Percentiles rank a stretch among this genome's conserved stretches.
Conservation (phyloP, 2,329 filamentous ascomycete genomes). For the Nigrograna mackinnonii region DNA sequence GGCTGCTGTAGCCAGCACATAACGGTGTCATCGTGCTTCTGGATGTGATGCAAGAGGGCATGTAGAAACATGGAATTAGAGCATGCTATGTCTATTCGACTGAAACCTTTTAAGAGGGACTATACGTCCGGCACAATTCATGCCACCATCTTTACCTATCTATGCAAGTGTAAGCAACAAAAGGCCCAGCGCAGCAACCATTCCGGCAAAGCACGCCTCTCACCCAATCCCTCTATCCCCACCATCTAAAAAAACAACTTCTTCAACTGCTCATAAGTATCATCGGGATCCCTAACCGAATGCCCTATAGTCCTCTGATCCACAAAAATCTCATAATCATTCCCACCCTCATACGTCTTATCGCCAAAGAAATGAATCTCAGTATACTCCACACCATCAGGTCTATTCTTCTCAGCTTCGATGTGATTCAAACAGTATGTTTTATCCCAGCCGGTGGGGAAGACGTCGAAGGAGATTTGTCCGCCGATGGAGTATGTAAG, state of each 20-base stretch:
- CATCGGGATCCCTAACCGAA: constrained; percentile 77
- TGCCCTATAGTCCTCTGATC: constrained; percentile 85
- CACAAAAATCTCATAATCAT: constrained; percentile 92
- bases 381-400: constrained; percentile 75
- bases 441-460: constrained; percentile 98
- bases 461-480: constrained; percentile 98
- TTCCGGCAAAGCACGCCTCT: not conserved
- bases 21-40: no score
- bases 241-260: constrained; percentile 64
- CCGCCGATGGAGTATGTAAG: constrained; percentile 96
- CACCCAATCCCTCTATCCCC: not conserved
- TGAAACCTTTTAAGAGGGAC: no score
- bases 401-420: constrained; percentile 70
- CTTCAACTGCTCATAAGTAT: constrained; percentile 79
- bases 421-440: constrained; percentile 92
- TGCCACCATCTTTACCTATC: no score
- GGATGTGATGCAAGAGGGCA: no score
- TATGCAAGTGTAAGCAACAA: no score
- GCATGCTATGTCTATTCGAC: no score
- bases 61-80: no score
- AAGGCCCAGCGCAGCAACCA: no score
- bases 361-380: constrained; percentile 98
- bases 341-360: constrained; percentile 88
- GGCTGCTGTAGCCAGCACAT: no score
- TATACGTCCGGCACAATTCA: no score